Base-by-base conservation (phyloP, 208 protist species). In the Lotmaria passim region DNA sequence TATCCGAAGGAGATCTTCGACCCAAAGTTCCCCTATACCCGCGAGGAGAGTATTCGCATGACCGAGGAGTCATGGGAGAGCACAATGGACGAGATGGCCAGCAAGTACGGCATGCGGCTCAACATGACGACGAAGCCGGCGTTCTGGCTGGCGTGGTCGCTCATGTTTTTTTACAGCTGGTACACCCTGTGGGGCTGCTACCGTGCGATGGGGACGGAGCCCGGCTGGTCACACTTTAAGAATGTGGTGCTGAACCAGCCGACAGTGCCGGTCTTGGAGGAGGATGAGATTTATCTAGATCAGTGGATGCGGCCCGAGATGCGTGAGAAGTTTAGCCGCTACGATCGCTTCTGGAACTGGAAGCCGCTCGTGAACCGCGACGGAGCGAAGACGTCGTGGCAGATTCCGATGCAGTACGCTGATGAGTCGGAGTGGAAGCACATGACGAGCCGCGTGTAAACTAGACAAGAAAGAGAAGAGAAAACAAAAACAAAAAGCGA, bases 1-100 rank as follows among this genome's bases (percentile, higher is more conserved):
- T 96, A 92, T 68, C 91, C 91, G 0, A 96, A 96, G 63, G 88
- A 96, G 51, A 83, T 96, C 36, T 96, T 94, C 47, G 86, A 94
- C 61, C 89, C 91, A 26, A 94, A 93, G 77, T 96, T 86, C 68
- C 91, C 91, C 7, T 96, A 94, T 82, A 96, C 91, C 2, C 88
- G 89, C 39, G 91, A 96, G 74, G 87, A 96, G 72, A 87, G 85
- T 63, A 93, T 96, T 63, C 91, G 91, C 68, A 93, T 93, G 85
- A 93, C 87, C 12, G 86, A 96, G 75, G 91, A 96, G 72, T 83
- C 81, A 28, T 94, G 87, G 89, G 88, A 96, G 48, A 93, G 85
- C 70, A 94, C 89, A 50, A 91, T 93, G 87, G 89, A 94, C 50
- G 91, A 96, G 76, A 93, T 96, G 89, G 91, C 91, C 0, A 90